Evolutionary conservation across 2,329 filamentous ascomycete genomes (phyloP), one percentile per base, ranked within the genome.

Genomic region (Clarireedia homoeocarpa): DNA sequence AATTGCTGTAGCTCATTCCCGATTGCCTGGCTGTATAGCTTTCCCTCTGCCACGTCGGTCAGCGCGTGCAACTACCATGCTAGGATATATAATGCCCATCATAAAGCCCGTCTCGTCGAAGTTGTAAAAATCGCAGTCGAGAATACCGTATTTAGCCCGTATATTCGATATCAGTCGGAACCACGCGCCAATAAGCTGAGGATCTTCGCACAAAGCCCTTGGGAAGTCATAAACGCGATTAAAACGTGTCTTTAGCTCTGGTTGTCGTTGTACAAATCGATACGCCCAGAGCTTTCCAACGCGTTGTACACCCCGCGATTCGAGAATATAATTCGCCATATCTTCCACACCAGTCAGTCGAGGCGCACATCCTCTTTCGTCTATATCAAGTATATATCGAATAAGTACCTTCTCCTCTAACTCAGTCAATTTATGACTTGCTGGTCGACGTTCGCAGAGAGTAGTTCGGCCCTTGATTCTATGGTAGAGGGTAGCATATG

Each of bases 1-100:
- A 59, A 69, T 68, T n/a, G 60, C 58, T 52, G 58, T 68, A 40
- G 55, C 58, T 61, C 48, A 68, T 61, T 68, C 61, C 20, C 53
- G 53, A 63, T 66, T 67, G 12, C 59, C 60, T 53, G 56, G 62
- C 58, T 67, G 48, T 39, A 62, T 40, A 49, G 53, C 27, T 45
- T 56, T 62, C 47, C 45, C 50, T 58, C 57, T 56, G 17, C 59
- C 40, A 50, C 20, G 9, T 44, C 54, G 20, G 57, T 67, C 60
- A 53, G 48, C 42, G 36, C 23, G 15, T 26, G 54, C 63, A 10
- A 48, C 34, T 5, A 48, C 46, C 30, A 48, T 48, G 3, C 4
- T 6, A 30, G 46, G 17, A 6, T 4, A 48, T 6, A 48, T 48
- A 27, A 27, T 6, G 15, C 46, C 30, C 5, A 48, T 48, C 26